A percentile compares a stretch with the other conserved stretches of the same genome.
These are phyloP conservation scores for Conoideocrella luteorostrata DNA, from an alignment of 2,329 filamentous ascomycete species.

Conservation along the genomic window DNA sequence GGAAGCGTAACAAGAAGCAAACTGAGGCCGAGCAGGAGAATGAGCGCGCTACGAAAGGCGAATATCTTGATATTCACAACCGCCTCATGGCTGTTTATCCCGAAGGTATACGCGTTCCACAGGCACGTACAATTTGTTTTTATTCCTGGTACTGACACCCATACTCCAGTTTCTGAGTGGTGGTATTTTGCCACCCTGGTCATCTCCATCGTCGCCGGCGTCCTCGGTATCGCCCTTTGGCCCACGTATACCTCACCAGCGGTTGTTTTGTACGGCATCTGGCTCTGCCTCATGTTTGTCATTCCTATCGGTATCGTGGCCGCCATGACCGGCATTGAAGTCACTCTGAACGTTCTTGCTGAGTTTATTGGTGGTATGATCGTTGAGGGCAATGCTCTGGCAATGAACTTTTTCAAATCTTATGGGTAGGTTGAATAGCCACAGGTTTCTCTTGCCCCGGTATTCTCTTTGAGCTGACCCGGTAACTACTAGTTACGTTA, in stretches of 20 bases:
- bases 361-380: slow-evolving; percentile 40
- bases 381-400: slow-evolving; percentile 36
- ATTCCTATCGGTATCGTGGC: slow-evolving; percentile 38
- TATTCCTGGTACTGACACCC: neutral
- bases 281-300: slow-evolving; percentile 34
- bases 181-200: slow-evolving; percentile 33
- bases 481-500: slow-evolving; percentile 20
- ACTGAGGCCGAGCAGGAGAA: slow-evolving; percentile 1
- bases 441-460: neutral
- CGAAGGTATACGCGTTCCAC: slow-evolving; percentile 24
- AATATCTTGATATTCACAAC: slow-evolving; percentile 34
- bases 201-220: slow-evolving; percentile 26
- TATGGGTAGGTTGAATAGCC: slow-evolving; percentile 19
- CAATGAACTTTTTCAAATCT: slow-evolving; percentile 41
- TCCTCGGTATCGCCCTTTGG: slow-evolving; percentile 29
- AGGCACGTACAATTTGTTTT: too few species aligned
- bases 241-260: slow-evolving; percentile 35
- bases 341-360: slow-evolving; percentile 39
- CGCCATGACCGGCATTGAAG: slow-evolving; percentile 35
- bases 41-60: slow-evolving; percentile 8
- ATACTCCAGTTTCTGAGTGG: slow-evolving; percentile 34
- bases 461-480: neutral
- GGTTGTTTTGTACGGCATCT: slow-evolving; percentile 37
- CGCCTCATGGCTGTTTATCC: slow-evolving; percentile 40
- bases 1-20: slow-evolving; percentile 18